Conservation (phyloP, 257 asterid species). For the Ballota nigra region DNA sequence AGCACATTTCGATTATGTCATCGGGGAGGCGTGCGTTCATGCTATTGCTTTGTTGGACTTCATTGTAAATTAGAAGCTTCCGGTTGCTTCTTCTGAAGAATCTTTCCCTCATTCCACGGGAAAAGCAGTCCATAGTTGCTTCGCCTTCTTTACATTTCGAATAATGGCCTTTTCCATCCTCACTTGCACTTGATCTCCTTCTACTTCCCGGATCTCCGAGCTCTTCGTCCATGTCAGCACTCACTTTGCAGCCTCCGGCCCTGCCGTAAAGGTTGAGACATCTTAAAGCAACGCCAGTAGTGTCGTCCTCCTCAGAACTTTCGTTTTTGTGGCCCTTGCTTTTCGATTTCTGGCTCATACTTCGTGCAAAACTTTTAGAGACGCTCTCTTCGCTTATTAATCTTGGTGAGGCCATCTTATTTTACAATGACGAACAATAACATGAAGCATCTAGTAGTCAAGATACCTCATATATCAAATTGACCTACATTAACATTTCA, state of each 20-base stretch:
- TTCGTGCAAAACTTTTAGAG: slow-evolving; percentile 60
- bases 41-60: slow-evolving; percentile 37
- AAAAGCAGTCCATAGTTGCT: slow-evolving; percentile 64
- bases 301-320: slow-evolving; percentile 54
- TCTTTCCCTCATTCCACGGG: slow-evolving; percentile 62
- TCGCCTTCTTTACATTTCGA: slow-evolving; percentile 51
- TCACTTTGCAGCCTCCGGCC: slow-evolving; percentile 96
- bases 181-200: slow-evolving; percentile 68
- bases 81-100: slow-evolving; percentile 59
- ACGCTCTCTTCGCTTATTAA: slow-evolving; percentile 48
- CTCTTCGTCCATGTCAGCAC: slow-evolving; percentile 80
- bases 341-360: slow-evolving; percentile 77
- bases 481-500: slow-evolving; percentile 34
- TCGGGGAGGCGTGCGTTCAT: slow-evolving; percentile 73
- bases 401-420: slow-evolving; percentile 47
- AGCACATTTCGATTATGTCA: slow-evolving; percentile 87
- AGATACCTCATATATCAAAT: no score
- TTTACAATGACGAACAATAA: not conserved
- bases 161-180: slow-evolving; percentile 53
- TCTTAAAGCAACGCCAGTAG: slow-evolving; percentile 57
- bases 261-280: slow-evolving; percentile 75
- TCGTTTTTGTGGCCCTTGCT: slow-evolving; percentile 51
- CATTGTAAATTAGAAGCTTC: slow-evolving; percentile 41
- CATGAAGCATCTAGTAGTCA: no score
- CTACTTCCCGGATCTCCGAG: slow-evolving; percentile 49